phyloP scores from a whole-genome alignment of 495 filamentous ascomycete species.

The Penicillium malachiteum region DNA sequence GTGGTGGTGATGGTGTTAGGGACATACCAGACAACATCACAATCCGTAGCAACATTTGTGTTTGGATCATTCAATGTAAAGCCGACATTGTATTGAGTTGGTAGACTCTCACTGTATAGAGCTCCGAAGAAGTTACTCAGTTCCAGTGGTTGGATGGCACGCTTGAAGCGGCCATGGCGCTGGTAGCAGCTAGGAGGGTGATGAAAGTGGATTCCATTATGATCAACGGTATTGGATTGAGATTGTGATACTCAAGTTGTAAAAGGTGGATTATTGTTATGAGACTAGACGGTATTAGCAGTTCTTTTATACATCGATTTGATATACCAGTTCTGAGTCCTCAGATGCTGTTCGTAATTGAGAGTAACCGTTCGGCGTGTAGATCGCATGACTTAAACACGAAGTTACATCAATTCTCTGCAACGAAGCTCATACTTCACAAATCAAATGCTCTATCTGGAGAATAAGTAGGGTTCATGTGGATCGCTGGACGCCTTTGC shows the following conservation, averaged over 20 bases:
- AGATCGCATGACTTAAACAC: background rate
- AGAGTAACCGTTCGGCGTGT: too few species aligned
- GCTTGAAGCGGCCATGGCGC: slow-evolving; percentile 5
- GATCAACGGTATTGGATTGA: background rate
- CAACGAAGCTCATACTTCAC: background rate
- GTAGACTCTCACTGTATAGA: slow-evolving; percentile 7
- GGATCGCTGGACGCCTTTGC: slow-evolving; percentile 10
- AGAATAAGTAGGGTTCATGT: background rate
- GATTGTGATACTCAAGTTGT: background rate
- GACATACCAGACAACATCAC: slow-evolving; percentile 17
- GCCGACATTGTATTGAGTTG: slow-evolving; percentile 3
- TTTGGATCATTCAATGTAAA: slow-evolving; percentile 24
- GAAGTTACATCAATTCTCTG: slow-evolving; percentile 1
- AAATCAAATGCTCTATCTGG: background rate
- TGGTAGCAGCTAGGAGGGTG: slow-evolving; percentile 11
- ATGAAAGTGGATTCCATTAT: slow-evolving; percentile 19
- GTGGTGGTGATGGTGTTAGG: background rate
- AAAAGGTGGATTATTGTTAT: background rate
- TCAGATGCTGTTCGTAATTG: too few species aligned
- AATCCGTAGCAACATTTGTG: slow-evolving; percentile 7
- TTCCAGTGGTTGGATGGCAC: slow-evolving; percentile 9
- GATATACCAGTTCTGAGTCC: too few species aligned
- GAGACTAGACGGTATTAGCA: too few species aligned
- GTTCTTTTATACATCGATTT: too few species aligned
- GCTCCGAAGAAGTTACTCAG: slow-evolving; percentile 7